phyloP scores from a whole-genome alignment of 2,329 filamentous ascomycete species.

The Diaporthe nobilis region DNA sequence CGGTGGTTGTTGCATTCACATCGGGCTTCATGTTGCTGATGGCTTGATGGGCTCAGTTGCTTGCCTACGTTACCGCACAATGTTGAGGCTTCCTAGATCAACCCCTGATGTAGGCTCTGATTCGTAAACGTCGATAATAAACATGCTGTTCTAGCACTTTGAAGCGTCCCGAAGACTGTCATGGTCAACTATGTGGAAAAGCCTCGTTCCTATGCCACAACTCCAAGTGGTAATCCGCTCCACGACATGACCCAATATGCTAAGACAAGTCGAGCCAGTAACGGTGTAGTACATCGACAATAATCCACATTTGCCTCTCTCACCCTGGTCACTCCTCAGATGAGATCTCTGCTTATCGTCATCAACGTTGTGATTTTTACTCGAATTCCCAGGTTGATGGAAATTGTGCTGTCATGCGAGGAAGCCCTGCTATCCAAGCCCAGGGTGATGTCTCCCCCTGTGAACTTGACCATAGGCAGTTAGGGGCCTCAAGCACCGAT shows the following conservation, averaged over 20 bases:
- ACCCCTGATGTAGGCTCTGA: neutral
- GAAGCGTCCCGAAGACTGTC: too few relatives aligned
- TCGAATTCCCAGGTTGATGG: too few relatives aligned
- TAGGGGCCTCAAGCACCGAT: too few relatives aligned
- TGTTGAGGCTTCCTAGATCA: neutral
- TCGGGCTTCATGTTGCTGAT: conserved; percentile 31
- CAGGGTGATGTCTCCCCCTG: too few relatives aligned
- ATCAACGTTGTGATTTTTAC: too few relatives aligned
- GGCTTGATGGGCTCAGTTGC: neutral
- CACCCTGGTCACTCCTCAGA: neutral
- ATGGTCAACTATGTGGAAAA: neutral
- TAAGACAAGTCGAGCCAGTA: neutral
- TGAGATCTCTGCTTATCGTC: too few relatives aligned
- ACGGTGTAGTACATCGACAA: neutral
- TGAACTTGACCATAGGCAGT: too few relatives aligned
- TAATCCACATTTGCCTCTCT: neutral
- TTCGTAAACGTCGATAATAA: neutral
- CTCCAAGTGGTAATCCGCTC: neutral
- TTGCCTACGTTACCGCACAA: neutral
- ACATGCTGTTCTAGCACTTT: neutral
- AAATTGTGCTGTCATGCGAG: too few relatives aligned
- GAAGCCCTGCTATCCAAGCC: too few relatives aligned
- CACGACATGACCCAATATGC: neutral
- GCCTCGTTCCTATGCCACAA: neutral
- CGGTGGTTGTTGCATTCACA: conserved; percentile 9